These are phyloP conservation scores for Primulina huaijiensis DNA, from an alignment of 257 asterid genomes.

Conservation along the genomic window DNA sequence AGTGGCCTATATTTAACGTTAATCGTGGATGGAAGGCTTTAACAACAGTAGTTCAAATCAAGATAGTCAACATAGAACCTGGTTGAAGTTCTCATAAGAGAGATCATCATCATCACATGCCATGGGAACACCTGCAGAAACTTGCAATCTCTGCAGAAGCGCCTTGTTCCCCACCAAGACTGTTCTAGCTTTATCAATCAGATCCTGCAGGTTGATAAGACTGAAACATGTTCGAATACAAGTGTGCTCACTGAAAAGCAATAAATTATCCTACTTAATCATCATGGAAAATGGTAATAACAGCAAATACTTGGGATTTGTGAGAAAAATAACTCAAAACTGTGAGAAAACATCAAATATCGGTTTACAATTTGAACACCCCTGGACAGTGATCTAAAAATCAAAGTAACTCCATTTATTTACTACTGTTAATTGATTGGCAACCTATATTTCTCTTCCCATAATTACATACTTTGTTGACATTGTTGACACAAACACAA, in stretches of 20 bases:
- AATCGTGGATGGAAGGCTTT: not conserved
- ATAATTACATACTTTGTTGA: not conserved
- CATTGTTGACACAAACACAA: no score
- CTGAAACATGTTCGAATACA: not conserved
- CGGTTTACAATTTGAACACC: not conserved
- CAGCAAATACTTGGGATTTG: no score
- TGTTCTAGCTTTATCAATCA: constrained; percentile 81
- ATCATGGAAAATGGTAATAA: not conserved
- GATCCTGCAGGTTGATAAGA: constrained; percentile 51
- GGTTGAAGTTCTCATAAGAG: constrained; percentile 62
- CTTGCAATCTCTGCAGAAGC: constrained; percentile 64
- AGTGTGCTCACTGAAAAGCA: not conserved
- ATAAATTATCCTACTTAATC: constrained; percentile 2
- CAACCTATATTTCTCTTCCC: no score
- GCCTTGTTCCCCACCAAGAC: constrained; percentile 80
- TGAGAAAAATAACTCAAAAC: not conserved
- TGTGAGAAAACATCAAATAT: not conserved
- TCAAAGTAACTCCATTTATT: not conserved
- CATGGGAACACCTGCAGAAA: constrained; percentile 55
- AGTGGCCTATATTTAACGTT: not conserved
- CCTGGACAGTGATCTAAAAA: not conserved
- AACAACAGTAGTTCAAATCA: not conserved
- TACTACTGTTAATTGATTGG: no score
- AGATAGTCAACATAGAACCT: constrained; percentile 39
- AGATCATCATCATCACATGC: constrained; percentile 56